Base-by-base conservation (phyloP, 139 green algal genomes). In the Diplosphaera chodatii region DNA sequence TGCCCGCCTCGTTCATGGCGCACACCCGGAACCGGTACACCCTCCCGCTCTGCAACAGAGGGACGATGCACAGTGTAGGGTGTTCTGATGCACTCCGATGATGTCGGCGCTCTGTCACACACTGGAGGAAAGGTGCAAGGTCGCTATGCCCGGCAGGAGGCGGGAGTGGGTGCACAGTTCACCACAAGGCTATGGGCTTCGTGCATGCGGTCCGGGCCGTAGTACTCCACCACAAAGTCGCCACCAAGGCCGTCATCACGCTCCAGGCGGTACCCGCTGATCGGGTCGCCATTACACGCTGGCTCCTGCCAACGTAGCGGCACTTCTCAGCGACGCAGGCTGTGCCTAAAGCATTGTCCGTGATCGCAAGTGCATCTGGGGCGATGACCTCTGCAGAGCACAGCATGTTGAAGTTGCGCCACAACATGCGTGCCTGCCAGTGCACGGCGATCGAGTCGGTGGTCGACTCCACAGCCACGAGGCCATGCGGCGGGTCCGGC, bases 1-100 rank as follows among this genome's bases (percentile, higher is more conserved):
- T 69, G 40, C 86, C 86, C 68, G 83, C 79, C 81, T 84, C 78
- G 69, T 93, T 94, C 15, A 92, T 81, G 1, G 86, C 86, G 5
- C 67, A 73, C 8, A 94, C 59, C 1, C 88, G 72, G 80, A 93
- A 91, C 31, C 77, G 77, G 70, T 93, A 93, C 1, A 33, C 31
- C 40, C 81, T 40, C 4, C 86, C 88, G 20, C 69, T 81, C 34
- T 73, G 82, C 64, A 91, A 68, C n/a, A n/a, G n/a, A n/a, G n/a
- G n/a, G n/a, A n/a, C n/a, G n/a, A n/a, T n/a, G n/a, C n/a, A n/a
- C n/a, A n/a, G n/a, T n/a, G n/a, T n/a, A n/a, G n/a, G n/a, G n/a
- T n/a, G n/a, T n/a, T n/a, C n/a, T n/a, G n/a, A n/a, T n/a, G n/a
- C n/a, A n/a, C n/a, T n/a, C n/a, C n/a, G n/a, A n/a, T n/a, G n/a